Evolutionary conservation across 2,329 filamentous ascomycete genomes (phyloP).

Genomic region (Cercospora zeina): DNA sequence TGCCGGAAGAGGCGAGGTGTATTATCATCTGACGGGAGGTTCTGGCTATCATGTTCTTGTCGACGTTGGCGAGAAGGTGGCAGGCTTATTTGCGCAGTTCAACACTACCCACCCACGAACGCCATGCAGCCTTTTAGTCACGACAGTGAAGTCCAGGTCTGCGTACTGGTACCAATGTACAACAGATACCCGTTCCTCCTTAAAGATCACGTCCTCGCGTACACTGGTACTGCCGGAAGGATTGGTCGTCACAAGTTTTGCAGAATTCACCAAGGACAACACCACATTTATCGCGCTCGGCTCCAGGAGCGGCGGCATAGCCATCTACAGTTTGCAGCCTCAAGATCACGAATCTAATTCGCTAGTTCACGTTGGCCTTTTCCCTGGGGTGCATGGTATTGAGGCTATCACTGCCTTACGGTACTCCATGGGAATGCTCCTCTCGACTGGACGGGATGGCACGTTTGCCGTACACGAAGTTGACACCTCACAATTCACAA

Average conservation of each 20-base stretch:
- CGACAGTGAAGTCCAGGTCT: slow-evolving; percentile 39
- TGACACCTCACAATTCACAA: slow-evolving; percentile 27
- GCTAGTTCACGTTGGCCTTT: not conserved
- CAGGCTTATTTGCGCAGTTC: slow-evolving; percentile 42
- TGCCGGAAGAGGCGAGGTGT: slow-evolving; percentile 50
- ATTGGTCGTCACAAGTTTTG: slow-evolving; percentile 56
- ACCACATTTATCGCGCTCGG: slow-evolving; percentile 48
- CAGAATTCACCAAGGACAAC: slow-evolving; percentile 18
- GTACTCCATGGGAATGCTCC: slow-evolving; percentile 46
- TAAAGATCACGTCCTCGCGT: not conserved
- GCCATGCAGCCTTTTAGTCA: slow-evolving; percentile 40
- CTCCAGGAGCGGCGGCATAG: slow-evolving; percentile 57
- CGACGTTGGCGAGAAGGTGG: slow-evolving; percentile 42
- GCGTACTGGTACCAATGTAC: slow-evolving; percentile 3
- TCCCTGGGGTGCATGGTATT: slow-evolving; percentile 46
- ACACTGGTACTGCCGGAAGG: slow-evolving; percentile 2
- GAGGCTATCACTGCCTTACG: slow-evolving; percentile 70
- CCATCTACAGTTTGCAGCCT: slow-evolving; percentile 37
- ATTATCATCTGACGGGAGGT: slow-evolving; percentile 38
- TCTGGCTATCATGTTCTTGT: not conserved
- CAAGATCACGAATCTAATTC: not conserved
- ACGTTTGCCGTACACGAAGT: slow-evolving; percentile 65
- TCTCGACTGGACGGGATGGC: slow-evolving; percentile 76
- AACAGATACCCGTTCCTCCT: not conserved
- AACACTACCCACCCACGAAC: not conserved